These are phyloP conservation scores for Aurinia saxatilis DNA, from an alignment of 345 rosid genomes.

Conservation along the genomic window DNA sequence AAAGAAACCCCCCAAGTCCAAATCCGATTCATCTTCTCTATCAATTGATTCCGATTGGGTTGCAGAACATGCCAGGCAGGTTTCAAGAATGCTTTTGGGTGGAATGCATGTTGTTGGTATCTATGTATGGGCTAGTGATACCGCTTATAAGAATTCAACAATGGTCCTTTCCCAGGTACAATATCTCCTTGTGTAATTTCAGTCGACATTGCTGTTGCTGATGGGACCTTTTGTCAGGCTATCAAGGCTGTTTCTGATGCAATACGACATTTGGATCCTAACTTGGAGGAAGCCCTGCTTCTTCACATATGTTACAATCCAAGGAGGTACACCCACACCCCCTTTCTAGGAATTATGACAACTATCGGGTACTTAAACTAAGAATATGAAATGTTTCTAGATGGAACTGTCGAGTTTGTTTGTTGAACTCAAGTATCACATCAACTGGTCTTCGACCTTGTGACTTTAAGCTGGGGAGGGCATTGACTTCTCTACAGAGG, in stretches of 20 bases:
- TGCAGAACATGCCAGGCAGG: constrained; percentile 93
- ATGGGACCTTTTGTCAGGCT: constrained; percentile 38
- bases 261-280: constrained; percentile 40
- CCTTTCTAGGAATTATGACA: not conserved
- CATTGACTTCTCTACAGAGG: constrained; percentile 56
- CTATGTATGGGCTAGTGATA: constrained; percentile 85
- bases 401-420: constrained; percentile 78
- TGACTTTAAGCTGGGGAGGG: constrained; percentile 85
- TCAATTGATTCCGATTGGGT: constrained; percentile 75
- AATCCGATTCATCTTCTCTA: constrained; percentile 53
- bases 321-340: constrained; percentile 54
- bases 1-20: constrained; percentile 47
- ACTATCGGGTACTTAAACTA: not conserved
- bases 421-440: constrained; percentile 50
- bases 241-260: constrained; percentile 69
- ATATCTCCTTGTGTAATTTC: not conserved
- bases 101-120: constrained; percentile 82
- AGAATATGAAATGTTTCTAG: constrained; percentile 31
- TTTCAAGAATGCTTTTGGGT: constrained; percentile 83
- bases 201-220: no score
- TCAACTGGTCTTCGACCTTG: constrained; percentile 73
- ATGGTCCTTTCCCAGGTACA: constrained; percentile 62
- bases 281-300: constrained; percentile 52
- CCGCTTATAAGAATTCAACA: constrained; percentile 72
- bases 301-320: constrained; percentile 87